Base-by-base conservation (phyloP, 305 asterid species). In the Ilex paraguariensis region DNA sequence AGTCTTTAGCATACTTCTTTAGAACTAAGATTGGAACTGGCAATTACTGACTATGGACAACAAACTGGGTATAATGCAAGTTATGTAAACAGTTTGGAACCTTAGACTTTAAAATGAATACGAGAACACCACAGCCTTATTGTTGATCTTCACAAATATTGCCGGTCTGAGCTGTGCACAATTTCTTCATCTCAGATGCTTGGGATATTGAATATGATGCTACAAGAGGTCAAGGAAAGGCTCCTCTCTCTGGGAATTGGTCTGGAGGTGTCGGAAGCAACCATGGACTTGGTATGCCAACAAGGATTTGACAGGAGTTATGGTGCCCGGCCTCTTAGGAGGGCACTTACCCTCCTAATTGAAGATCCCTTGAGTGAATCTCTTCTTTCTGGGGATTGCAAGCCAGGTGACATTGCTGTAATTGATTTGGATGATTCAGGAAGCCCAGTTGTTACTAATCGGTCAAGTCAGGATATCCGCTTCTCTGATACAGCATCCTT, bases 241-340 rank as follows among this genome's bases (percentile, higher is more conserved):
- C 96, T 90, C 16, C 51, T 59, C 63, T 73, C 85, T 11, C 58
- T 81, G 60, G 97, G 95, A 56, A 80, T 92, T 36, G 71, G 82
- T 42, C 72, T 92, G 76, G 96, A 92, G 87, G 88, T 92, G 40
- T 90, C 98, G 14, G 83, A 85, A 64, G 74, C 94, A 32, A 65
- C 78, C 44, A 70, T 79, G 82, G 94, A 90, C 57, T 74, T 87
- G n/a, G 76, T 92, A 57, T 92, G 98, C 73, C 64, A 81, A 63
- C 95, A 90, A 73, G 98, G 98, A 10, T 92, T 81, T 33, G 98
- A 92, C 73, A 81, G 91, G 73, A 82, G 87, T 62, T 92, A 92
- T 61, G 98, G 98, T 0, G 98, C 98, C 10, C 89, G 97, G 52
- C 96, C 97, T 33, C 91, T 92, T 16, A 75, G 98, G 66, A 77